phyloP scores from a whole-genome alignment of 306 rosid species.

The Malus asiatica region DNA sequence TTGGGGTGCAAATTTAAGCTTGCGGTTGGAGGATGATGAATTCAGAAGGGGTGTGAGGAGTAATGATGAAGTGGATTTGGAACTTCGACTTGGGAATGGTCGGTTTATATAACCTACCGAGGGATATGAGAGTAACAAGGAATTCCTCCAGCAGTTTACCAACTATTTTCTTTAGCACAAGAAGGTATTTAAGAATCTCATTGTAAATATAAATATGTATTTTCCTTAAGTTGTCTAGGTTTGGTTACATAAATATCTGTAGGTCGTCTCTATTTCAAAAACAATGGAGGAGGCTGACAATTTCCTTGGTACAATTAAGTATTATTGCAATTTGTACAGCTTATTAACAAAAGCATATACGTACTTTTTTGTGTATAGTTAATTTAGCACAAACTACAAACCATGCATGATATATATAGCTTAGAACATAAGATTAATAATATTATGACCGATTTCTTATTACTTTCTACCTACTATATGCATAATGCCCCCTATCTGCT shows the following conservation, averaged over 20 bases:
- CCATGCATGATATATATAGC: neutral
- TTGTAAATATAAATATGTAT: neutral
- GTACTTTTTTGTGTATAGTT: neutral
- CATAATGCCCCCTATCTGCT: neutral
- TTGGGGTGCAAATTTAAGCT: slow-evolving; percentile 57
- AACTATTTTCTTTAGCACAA: neutral
- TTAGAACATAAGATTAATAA: neutral
- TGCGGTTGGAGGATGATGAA: slow-evolving; percentile 30
- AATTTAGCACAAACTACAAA: neutral
- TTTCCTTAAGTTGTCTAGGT: neutral
- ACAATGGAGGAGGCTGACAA: neutral
- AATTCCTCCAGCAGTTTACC: neutral
- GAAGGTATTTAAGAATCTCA: neutral
- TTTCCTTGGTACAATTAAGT: neutral
- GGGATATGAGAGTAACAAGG: neutral
- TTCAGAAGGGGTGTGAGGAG: slow-evolving; percentile 24
- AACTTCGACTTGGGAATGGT: slow-evolving; percentile 76
- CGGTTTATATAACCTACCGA: neutral
- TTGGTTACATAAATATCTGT: neutral
- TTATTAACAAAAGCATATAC: neutral
- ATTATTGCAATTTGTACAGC: neutral
- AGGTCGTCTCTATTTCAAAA: neutral
- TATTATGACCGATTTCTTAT: neutral
- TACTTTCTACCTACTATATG: neutral
- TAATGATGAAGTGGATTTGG: slow-evolving; percentile 66